Evolutionary conservation across 495 filamentous ascomycete genomes (phyloP).

Genomic region (Xylaria longipes): DNA sequence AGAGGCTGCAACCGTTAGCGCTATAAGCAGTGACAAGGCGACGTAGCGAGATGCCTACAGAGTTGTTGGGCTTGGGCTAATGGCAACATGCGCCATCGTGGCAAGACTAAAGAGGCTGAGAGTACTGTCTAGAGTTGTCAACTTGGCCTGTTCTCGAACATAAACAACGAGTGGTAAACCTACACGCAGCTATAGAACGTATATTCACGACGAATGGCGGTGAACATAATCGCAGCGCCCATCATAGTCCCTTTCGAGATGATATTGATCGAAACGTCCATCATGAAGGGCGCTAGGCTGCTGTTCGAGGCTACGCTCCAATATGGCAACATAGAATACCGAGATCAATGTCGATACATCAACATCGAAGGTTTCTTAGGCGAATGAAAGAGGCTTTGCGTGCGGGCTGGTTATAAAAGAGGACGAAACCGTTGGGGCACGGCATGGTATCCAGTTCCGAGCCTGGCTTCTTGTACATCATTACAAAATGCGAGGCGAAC

Average conservation of each 20-base stretch:
- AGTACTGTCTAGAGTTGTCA: constrained; percentile 28
- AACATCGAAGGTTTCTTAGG: neutral
- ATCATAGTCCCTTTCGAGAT: constrained; percentile 44
- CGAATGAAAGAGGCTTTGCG: neutral
- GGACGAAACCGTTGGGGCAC: too few species aligned
- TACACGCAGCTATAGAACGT: constrained; percentile 41
- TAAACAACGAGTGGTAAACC: constrained; percentile 21
- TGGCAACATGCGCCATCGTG: constrained; percentile 22
- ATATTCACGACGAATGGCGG: constrained; percentile 33
- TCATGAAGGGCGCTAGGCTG: neutral
- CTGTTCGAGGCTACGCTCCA: neutral
- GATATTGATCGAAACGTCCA: constrained; percentile 31
- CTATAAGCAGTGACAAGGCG: neutral
- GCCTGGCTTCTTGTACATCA: constrained; percentile 10
- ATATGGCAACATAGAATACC: neutral
- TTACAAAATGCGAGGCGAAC: neutral
- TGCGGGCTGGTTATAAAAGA: neutral
- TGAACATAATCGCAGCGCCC: constrained; percentile 41
- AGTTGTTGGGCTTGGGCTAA: neutral
- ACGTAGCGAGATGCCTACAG: neutral
- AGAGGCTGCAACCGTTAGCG: constrained; percentile 10
- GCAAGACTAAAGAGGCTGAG: constrained; percentile 38
- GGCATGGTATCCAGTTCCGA: neutral
- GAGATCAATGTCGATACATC: neutral
- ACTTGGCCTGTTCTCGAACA: constrained; percentile 4